Evolutionary conservation across 371 early-diverging fungal species (phyloP).

Genomic region (Mortierella sp.): DNA sequence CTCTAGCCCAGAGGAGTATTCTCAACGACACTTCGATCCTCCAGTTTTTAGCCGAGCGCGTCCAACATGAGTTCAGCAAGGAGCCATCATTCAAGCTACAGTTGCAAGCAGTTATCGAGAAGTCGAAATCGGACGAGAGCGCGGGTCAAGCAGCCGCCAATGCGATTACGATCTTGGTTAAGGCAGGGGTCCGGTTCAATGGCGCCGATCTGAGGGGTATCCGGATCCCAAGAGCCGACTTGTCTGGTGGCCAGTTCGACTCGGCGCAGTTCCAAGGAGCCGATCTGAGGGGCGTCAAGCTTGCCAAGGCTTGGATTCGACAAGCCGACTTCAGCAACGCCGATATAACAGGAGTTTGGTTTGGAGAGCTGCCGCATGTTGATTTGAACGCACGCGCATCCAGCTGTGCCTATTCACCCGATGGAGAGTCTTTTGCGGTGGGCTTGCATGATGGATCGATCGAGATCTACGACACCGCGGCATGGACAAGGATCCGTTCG

Average conservation of each 20-base stretch:
- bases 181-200: slow-evolving; percentile 13
- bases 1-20: slow-evolving; percentile 9
- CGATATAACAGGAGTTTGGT: background rate
- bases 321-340: slow-evolving; percentile 3
- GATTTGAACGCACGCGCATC: background rate
- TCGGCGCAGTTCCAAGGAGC: slow-evolving; percentile 12
- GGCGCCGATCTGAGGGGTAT: background rate
- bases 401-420: background rate
- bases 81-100: background rate
- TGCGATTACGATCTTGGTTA: slow-evolving; percentile 16
- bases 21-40: slow-evolving; percentile 8
- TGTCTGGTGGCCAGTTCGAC: slow-evolving; percentile 6
- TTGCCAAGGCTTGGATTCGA: slow-evolving; percentile 3
- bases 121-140: background rate
- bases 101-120: background rate
- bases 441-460: slow-evolving; percentile 6
- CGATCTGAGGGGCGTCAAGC: background rate
- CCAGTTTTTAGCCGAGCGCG: slow-evolving; percentile 13
- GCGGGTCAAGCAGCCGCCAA: slow-evolving; percentile 12
- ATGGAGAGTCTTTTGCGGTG: background rate
- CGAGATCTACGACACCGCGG: background rate
- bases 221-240: slow-evolving; percentile 2
- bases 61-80: background rate
- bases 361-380: background rate
- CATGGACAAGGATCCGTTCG: background rate